Evolutionary conservation across 129 eudicot genomes (phyloP).

Genomic region (Gnaphalium uliginosum): DNA sequence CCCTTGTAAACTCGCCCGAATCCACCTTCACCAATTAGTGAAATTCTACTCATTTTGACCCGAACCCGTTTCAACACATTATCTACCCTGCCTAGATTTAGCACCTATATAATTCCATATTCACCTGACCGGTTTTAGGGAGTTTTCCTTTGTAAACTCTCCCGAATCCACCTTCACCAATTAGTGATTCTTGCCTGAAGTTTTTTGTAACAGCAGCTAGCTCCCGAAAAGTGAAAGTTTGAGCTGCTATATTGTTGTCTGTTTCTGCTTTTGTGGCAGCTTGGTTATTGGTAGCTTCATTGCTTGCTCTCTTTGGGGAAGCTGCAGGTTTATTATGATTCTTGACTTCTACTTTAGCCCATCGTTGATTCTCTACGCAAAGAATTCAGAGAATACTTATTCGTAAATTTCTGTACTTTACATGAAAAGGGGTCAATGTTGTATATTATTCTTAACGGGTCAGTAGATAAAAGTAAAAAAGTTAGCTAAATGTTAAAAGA

Average conservation of each 20-base stretch:
- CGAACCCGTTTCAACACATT: neutral
- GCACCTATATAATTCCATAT: neutral
- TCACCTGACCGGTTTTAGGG: conserved; percentile 69
- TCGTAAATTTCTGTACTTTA: too few species aligned
- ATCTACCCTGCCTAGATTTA: neutral
- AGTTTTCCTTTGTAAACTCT: conserved; percentile 81
- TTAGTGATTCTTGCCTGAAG: conserved; percentile 69
- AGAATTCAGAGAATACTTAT: neutral
- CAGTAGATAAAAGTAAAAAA: neutral
- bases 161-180: conserved; percentile 98
- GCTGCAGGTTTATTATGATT: conserved; percentile 20
- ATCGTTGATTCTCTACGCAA: conserved; percentile 27
- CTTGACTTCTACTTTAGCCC: conserved; percentile 23
- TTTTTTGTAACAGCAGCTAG: conserved; percentile 80
- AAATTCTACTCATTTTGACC: too few species aligned
- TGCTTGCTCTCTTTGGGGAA: conserved; percentile 20
- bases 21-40: conserved; percentile 92
- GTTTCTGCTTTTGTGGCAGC: conserved; percentile 27
- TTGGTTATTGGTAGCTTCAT: conserved; percentile 35
- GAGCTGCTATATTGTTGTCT: conserved; percentile 61
- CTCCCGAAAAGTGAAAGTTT: conserved; percentile 82
- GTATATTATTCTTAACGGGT: neutral
- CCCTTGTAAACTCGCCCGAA: conserved; percentile 93
- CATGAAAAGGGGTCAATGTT: neutral
- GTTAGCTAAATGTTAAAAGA: too few species aligned